Evolutionary conservation across 495 filamentous ascomycete genomes (phyloP).

Genomic region (Cladorrhinum samala): DNA sequence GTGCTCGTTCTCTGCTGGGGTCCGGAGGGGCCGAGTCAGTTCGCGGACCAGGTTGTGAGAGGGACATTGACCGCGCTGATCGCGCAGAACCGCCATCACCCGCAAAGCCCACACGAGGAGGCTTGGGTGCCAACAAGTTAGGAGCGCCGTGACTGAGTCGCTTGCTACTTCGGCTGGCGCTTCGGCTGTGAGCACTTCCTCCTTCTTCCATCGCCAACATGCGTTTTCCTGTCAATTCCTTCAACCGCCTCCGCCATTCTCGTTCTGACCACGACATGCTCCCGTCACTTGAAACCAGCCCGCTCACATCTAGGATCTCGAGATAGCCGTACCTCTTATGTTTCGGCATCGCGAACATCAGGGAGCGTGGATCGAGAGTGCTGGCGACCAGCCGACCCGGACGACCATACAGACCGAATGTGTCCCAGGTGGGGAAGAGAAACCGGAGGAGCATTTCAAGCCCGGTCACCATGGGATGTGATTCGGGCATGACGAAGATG

Average conservation of each 20-base stretch:
- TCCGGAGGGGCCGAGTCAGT: slow-evolving; percentile 42
- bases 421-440: slow-evolving; percentile 90
- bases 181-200: slow-evolving; percentile 50
- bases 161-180: slow-evolving; percentile 53
- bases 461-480: slow-evolving; percentile 80
- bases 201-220: slow-evolving; percentile 53
- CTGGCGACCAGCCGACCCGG: slow-evolving; percentile 83
- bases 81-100: slow-evolving; percentile 51
- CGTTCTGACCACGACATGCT: slow-evolving; percentile 75
- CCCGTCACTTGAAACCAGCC: slow-evolving; percentile 68
- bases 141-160: slow-evolving; percentile 58
- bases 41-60: slow-evolving; percentile 35
- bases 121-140: slow-evolving; percentile 29
- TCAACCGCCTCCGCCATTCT: slow-evolving; percentile 86
- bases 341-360: slow-evolving; percentile 98
- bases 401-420: slow-evolving; percentile 86
- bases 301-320: slow-evolving; percentile 77
- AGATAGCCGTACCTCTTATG: slow-evolving; percentile 85
- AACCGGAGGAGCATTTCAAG: slow-evolving; percentile 97
- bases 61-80: slow-evolving; percentile 49
- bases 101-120: slow-evolving; percentile 59
- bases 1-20: slow-evolving; percentile 27
- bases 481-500: slow-evolving; percentile 96
- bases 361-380: slow-evolving; percentile 71
- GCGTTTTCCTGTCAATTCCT: slow-evolving; percentile 79